Evolutionary conservation across 129 eudicot genomes (phyloP).

Genomic region (Scalesia atractyloides): DNA sequence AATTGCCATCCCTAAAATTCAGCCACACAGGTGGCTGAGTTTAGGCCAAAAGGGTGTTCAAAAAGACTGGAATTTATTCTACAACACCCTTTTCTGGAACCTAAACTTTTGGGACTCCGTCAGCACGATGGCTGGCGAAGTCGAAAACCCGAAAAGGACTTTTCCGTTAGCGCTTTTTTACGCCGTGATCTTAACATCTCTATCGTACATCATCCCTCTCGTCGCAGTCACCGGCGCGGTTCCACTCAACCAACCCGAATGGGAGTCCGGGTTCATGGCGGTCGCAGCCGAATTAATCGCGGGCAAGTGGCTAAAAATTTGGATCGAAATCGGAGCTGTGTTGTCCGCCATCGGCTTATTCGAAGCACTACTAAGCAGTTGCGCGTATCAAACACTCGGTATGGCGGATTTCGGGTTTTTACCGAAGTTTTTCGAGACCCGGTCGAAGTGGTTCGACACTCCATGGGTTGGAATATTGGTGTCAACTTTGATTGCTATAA

Average conservation of each 20-base stretch:
- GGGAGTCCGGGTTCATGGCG: conserved; percentile 59
- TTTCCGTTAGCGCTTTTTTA: conserved; percentile 42
- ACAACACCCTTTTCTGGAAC: conserved; percentile 56
- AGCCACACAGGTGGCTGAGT: conserved; percentile 47
- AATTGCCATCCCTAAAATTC: conserved; percentile 46
- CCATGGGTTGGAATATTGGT: conserved; percentile 59
- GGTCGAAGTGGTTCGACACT: conserved; percentile 58
- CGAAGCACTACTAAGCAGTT: conserved; percentile 52
- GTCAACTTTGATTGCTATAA: conserved; percentile 34
- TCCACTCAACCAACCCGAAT: conserved; percentile 37
- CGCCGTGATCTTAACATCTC: conserved; percentile 55
- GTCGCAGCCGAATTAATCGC: conserved; percentile 47
- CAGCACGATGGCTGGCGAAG: conserved; percentile 70
- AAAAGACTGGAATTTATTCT: conserved; percentile 51
- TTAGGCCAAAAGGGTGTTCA: conserved; percentile 49
- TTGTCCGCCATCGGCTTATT: conserved; percentile 48
- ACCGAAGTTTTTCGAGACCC: conserved; percentile 41
- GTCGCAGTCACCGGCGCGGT: conserved; percentile 58
- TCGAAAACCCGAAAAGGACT: conserved; percentile 47
- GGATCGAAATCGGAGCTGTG: conserved; percentile 66
- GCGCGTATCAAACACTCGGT: conserved; percentile 54
- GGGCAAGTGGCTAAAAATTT: conserved; percentile 56
- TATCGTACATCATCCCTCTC: conserved; percentile 53
- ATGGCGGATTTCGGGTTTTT: conserved; percentile 56
- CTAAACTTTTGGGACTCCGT: conserved; percentile 62